A percentile compares a stretch with the other conserved stretches of the same genome.
Evolutionary conservation across 2,329 filamentous ascomycete species (phyloP).

Genomic region (Periglandula ipomoeae): DNA sequence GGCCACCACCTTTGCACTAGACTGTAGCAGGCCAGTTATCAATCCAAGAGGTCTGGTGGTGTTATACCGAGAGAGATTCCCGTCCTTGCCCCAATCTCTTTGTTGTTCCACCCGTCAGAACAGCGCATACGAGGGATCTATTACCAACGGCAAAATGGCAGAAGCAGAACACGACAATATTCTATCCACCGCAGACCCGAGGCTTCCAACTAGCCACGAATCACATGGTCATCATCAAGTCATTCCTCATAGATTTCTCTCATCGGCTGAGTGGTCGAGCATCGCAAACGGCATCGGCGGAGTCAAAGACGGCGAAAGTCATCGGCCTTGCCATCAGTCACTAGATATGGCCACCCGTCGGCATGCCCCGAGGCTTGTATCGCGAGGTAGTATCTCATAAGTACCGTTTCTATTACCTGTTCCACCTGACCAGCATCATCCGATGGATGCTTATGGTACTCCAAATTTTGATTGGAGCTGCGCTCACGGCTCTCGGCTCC

Average conservation of each 20-base stretch:
- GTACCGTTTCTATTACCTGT: conserved; percentile 34
- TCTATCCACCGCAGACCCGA: background rate
- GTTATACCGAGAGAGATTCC: background rate
- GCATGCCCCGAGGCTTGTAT: conserved; percentile 40
- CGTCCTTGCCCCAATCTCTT: background rate
- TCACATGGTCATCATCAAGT: conserved; percentile 11
- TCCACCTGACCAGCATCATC: conserved; percentile 31
- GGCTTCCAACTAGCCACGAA: conserved; percentile 3
- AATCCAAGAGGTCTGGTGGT: background rate
- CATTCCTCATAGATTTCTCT: conserved; percentile 29
- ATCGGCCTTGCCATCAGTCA: conserved; percentile 31
- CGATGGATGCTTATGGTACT: conserved; percentile 38
- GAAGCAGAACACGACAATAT: background rate
- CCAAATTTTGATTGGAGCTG: conserved; percentile 39
- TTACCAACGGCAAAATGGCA: background rate
- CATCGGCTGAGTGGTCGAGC: conserved; percentile 34
- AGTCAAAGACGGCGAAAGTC: conserved; percentile 34
- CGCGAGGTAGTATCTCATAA: conserved; percentile 36
- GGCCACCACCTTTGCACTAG: background rate
- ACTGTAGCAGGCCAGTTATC: background rate
- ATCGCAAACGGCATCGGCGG: conserved; percentile 39
- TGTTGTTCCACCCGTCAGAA: background rate
- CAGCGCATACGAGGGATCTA: background rate
- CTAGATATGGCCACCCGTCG: conserved; percentile 36
- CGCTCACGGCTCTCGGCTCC: conserved; percentile 40